Evolutionary conservation across 116 monocot species (phyloP).

Genomic region (Posidonia oceanica): DNA sequence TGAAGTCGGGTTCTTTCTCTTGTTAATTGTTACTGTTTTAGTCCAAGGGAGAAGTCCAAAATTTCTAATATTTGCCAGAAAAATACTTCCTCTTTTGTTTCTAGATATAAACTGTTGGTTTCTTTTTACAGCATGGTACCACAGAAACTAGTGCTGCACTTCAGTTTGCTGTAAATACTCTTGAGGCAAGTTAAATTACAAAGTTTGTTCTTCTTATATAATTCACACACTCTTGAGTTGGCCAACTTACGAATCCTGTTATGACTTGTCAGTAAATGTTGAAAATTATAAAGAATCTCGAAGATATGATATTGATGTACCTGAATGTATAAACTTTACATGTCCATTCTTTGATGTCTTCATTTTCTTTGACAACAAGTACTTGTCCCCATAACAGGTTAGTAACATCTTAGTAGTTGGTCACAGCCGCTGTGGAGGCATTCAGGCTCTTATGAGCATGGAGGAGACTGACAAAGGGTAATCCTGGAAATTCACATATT

Average conservation of each 20-base stretch:
- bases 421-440: slow-evolving; percentile 96
- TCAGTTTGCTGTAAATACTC: slow-evolving; percentile 85
- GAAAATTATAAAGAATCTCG: too few species aligned
- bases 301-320: too few species aligned
- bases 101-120: not conserved
- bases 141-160: slow-evolving; percentile 96
- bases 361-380: not conserved
- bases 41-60: too few species aligned
- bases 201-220: not conserved
- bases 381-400: slow-evolving; percentile 31
- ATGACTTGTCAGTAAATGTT: too few species aligned
- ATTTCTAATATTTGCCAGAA: too few species aligned
- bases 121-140: slow-evolving; percentile 54
- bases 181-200: slow-evolving; percentile 34
- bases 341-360: too few species aligned
- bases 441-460: slow-evolving; percentile 87
- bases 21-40: not conserved
- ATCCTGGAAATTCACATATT: not conserved
- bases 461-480: slow-evolving; percentile 51
- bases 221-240: too few species aligned
- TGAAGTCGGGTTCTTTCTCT: not conserved
- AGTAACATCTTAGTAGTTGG: slow-evolving; percentile 83
- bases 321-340: too few species aligned
- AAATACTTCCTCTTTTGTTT: not conserved
- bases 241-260: too few species aligned